Conservation (phyloP, 371 early-diverging fungal genomes). For the Mortierella polycephala region DNA sequence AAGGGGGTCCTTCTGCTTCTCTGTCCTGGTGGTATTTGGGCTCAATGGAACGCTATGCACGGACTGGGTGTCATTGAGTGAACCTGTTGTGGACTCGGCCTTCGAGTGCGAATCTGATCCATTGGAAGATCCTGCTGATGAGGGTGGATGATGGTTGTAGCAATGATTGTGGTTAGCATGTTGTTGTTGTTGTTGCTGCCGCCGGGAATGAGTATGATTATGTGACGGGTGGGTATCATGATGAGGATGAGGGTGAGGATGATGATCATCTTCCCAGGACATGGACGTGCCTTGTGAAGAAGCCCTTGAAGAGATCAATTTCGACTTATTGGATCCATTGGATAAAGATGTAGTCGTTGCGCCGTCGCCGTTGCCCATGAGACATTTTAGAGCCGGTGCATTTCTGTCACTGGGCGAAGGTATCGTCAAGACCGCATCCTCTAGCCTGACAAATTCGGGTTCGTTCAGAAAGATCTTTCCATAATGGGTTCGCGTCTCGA, state of each 20-base stretch:
- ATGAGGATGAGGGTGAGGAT: constrained; percentile 20
- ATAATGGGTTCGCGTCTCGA: constrained; percentile 47
- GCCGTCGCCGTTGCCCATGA: no score
- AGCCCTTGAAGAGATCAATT: constrained; percentile 27
- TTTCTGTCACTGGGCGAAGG: constrained; percentile 41
- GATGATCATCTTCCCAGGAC: constrained; percentile 29
- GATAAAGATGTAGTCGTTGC: neutral
- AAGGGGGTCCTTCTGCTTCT: constrained; percentile 17
- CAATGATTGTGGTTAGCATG: no score
- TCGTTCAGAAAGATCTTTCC: constrained; percentile 42
- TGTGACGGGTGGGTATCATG: constrained; percentile 6
- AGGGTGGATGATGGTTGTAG: neutral
- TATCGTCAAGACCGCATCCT: constrained; percentile 22
- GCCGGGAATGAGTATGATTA: neutral
- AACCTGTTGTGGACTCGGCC: constrained; percentile 28
- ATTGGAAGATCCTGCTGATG: constrained; percentile 13
- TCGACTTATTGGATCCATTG: constrained; percentile 12
- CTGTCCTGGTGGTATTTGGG: constrained; percentile 9
- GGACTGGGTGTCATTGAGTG: constrained; percentile 27
- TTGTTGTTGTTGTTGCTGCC: neutral
- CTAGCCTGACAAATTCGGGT: constrained; percentile 44
- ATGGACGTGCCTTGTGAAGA: constrained; percentile 32
- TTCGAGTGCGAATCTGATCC: constrained; percentile 24
- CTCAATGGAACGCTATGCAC: neutral
- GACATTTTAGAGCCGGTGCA: neutral